These are phyloP conservation scores for Raffaelea ambrosiae DNA, from an alignment of 2,329 filamentous ascomycete species.

Conservation along the genomic window DNA sequence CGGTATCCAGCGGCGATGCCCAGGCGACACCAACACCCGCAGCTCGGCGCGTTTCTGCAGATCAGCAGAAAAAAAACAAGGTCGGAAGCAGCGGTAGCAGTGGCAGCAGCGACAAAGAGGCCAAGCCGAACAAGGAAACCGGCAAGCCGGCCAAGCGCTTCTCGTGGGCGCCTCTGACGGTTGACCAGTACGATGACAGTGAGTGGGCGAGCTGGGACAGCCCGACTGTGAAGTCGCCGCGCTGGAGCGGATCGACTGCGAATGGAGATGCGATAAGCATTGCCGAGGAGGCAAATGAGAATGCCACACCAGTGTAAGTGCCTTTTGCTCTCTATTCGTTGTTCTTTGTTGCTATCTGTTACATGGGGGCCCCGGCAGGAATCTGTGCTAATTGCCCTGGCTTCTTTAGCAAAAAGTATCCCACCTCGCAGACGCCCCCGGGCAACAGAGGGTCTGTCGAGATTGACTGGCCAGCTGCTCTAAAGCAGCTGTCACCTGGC, in stretches of 20 bases:
- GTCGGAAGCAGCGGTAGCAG: background rate
- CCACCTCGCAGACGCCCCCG: constrained; percentile 13
- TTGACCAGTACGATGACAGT: constrained; percentile 50
- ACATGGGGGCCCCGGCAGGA: background rate
- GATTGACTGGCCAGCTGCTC: constrained; percentile 54
- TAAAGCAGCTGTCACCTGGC: constrained; percentile 64
- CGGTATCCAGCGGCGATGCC: constrained; percentile 23
- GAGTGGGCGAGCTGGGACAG: constrained; percentile 60
- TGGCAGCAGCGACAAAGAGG: background rate
- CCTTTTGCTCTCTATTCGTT: background rate
- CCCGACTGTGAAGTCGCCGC: constrained; percentile 39
- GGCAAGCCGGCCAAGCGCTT: constrained; percentile 43
- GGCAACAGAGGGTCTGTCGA: constrained; percentile 40
- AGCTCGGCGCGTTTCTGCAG: constrained; percentile 3
- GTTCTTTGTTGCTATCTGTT: background rate
- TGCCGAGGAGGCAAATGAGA: constrained; percentile 39
- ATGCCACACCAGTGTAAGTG: constrained; percentile 40
- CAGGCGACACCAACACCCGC: constrained; percentile 20
- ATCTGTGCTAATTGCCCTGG: background rate
- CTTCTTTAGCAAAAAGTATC: constrained; percentile 1
- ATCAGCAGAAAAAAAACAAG: background rate
- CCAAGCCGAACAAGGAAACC: constrained; percentile 11
- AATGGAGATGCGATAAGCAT: constrained; percentile 34
- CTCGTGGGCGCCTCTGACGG: constrained; percentile 50
- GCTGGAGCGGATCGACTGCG: constrained; percentile 57